phyloP scores from a whole-genome alignment of 176 grass and related monocot species.

The Raddia distichophylla region DNA sequence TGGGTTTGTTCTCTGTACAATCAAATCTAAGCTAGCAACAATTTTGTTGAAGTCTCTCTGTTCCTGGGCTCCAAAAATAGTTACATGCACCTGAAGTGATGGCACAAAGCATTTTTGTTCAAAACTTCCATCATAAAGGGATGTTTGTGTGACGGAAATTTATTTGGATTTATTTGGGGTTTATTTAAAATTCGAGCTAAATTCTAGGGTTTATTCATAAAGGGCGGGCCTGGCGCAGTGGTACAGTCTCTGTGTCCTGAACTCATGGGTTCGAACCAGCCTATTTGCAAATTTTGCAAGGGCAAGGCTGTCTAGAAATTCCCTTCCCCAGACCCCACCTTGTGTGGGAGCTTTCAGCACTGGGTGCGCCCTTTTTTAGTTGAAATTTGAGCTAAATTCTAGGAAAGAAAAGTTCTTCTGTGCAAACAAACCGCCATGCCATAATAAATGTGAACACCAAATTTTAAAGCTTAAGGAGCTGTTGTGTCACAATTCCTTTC shows the following conservation, averaged over 20 bases:
- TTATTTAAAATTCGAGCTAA: neutral
- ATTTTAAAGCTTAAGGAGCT: slow-evolving; percentile 14
- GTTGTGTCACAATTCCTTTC: neutral
- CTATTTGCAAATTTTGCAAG: too few species aligned
- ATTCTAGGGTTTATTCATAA: too few species aligned
- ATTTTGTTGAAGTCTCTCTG: neutral
- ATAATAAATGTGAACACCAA: neutral
- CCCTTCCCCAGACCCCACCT: too few species aligned
- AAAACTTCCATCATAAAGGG: neutral
- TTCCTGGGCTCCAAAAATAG: slow-evolving; percentile 23
- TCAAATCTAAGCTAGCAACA: slow-evolving; percentile 10
- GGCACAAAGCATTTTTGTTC: neutral
- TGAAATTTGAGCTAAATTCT: neutral
- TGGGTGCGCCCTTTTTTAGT: too few species aligned
- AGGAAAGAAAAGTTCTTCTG: neutral
- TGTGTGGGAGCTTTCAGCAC: too few species aligned
- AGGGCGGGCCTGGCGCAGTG: too few species aligned
- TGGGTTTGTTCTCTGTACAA: neutral
- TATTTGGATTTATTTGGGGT: neutral
- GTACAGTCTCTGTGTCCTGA: too few species aligned
- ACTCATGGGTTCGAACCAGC: too few species aligned
- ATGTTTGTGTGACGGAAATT: neutral
- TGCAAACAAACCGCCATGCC: neutral
- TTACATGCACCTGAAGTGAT: slow-evolving; percentile 19
- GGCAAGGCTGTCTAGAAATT: too few species aligned